Conservation (phyloP, 495 filamentous ascomycete species). For the Annulohypoxylon nitens region DNA sequence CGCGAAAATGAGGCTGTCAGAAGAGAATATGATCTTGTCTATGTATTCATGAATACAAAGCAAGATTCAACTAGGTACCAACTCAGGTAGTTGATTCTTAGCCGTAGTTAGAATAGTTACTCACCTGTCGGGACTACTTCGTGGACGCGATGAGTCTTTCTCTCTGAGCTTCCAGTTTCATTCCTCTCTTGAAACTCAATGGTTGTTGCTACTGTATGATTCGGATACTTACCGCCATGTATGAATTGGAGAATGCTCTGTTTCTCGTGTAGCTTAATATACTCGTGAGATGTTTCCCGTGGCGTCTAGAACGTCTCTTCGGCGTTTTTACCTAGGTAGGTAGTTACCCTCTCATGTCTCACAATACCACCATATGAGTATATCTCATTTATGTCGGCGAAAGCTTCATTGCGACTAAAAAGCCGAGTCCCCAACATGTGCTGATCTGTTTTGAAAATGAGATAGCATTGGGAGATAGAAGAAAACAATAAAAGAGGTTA, state of each 20-base stretch:
- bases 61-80: too few species aligned
- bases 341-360: not conserved
- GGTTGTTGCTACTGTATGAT: not conserved
- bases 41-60: too few species aligned
- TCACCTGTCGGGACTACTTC: too few species aligned
- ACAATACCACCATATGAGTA: not conserved
- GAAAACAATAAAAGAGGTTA: not conserved
- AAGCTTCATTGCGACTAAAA: not conserved
- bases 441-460: not conserved
- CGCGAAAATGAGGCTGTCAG: too few species aligned
- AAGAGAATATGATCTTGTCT: too few species aligned
- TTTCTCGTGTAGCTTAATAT: not conserved
- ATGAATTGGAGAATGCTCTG: conserved; percentile 1
- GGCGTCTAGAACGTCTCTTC: not conserved
- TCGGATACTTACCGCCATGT: not conserved
- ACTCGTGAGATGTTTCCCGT: not conserved
- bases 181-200: not conserved
- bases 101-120: too few species aligned
- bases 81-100: too few species aligned
- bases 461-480: not conserved
- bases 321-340: not conserved
- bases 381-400: not conserved
- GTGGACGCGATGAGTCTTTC: not conserved
- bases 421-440: not conserved
- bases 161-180: not conserved